phyloP scores from a whole-genome alignment of 2,329 filamentous ascomycete genomes.

The Colletotrichum euphorbiae region DNA sequence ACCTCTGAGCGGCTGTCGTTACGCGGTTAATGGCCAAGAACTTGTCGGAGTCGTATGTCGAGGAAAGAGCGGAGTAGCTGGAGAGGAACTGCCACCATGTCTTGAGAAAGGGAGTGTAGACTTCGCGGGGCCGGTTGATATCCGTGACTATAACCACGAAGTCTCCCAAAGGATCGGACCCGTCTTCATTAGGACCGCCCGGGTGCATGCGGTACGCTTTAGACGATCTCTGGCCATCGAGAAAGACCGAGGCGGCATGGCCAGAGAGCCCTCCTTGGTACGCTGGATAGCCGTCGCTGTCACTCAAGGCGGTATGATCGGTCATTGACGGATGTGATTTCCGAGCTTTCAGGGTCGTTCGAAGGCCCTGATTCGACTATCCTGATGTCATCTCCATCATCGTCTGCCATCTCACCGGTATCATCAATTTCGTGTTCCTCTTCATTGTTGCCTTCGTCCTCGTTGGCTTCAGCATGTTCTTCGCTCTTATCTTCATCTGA shows the following conservation, averaged over 20 bases:
- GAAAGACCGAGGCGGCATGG: neutral
- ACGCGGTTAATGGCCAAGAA: slow-evolving; percentile 19
- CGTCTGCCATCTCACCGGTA: neutral
- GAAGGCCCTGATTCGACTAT: neutral
- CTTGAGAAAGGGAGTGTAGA: slow-evolving; percentile 1
- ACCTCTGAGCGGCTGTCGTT: neutral
- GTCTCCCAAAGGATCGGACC: slow-evolving; percentile 8
- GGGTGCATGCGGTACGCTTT: neutral
- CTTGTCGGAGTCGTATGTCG: neutral
- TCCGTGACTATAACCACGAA: neutral
- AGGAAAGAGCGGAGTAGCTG: neutral
- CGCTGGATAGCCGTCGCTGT: neutral
- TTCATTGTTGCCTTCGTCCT: neutral
- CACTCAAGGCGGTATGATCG: too few species aligned
- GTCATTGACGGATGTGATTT: neutral
- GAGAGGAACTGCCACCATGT: slow-evolving; percentile 14
- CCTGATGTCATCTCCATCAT: neutral
- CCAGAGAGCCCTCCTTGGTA: neutral
- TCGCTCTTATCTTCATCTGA: neutral
- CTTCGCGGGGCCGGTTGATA: neutral
- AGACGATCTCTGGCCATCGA: neutral
- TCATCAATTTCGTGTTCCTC: neutral
- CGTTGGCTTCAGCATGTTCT: neutral
- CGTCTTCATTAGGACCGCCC: neutral
- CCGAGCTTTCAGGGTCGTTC: neutral